Base-by-base conservation (phyloP, 148 eudicot species). In the Gaultheria prostrata region DNA sequence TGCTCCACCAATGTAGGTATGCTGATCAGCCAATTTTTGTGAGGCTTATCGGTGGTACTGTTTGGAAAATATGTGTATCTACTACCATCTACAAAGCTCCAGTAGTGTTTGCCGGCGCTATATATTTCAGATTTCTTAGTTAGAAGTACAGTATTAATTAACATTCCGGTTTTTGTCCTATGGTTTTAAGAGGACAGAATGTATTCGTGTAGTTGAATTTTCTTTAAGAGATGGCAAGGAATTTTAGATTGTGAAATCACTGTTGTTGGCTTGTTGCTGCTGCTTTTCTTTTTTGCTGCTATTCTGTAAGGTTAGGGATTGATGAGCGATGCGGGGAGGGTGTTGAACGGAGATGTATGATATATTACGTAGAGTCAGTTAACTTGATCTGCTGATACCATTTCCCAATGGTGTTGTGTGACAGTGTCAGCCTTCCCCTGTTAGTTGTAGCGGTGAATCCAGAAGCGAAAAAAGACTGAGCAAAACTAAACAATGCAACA, bases 1-100 rank as follows among this genome's bases (percentile, higher is more conserved):
- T 72, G 87, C 87, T 77, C 90, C 88, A 20, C 90, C 74, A 33
- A 13, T 86, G 78, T 86, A 87, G 89, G 70, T 80, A 2, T 24
- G 17, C 18, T 75, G n/a, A 54, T 26, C 17, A 13, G 54, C 77
- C 76, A 26, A 10, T 61, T 80, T 73, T 71, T 7, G 1, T 15
- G 30, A 6, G 71, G 82, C 81, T 56, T 35, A 18, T 50, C 18
- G 32, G 28, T 24, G 59, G 73, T 7, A 24, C 8, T 8, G 33
- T 71, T n/a, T 20, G 65, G 30, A n/a, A 43, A 65, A 56, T 11
- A n/a, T 63, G 8, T 17, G 6, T 39, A 39, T 39, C 43, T 5
- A 39, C 43, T 5, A 39, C 43, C 43, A 17, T n/a, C 45, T 18
- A 7, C 8, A 17, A 46, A 71, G 65, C 75, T 50, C 51, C 9